Evolutionary conservation across 1,139 yeast species (phyloP).

Genomic region (Tardiomyces blankii): DNA sequence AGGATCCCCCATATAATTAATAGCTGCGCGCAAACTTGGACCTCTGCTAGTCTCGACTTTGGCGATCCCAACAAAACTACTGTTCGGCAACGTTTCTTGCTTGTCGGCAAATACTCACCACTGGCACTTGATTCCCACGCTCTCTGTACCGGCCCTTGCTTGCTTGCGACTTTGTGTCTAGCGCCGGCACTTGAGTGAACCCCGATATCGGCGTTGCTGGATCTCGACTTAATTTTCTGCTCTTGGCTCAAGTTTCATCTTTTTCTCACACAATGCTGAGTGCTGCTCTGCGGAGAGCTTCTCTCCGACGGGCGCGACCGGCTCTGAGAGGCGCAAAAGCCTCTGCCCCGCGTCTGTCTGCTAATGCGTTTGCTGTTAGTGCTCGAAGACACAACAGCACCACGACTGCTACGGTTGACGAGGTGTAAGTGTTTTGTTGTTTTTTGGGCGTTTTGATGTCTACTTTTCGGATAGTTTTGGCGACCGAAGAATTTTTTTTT

Average conservation of each 20-base stretch:
- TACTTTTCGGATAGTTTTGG: too few relatives aligned
- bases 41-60: too few relatives aligned
- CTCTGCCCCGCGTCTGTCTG: neutral
- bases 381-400: neutral
- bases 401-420: neutral
- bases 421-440: neutral
- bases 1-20: neutral
- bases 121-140: too few relatives aligned
- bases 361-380: slow-evolving; percentile 1
- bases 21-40: neutral
- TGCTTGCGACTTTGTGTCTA: neutral
- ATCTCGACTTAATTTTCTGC: neutral
- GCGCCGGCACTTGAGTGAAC: neutral
- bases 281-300: neutral
- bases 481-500: too few relatives aligned
- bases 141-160: too few relatives aligned
- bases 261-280: neutral
- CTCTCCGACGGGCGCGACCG: neutral
- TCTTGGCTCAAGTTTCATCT: neutral
- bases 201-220: neutral
- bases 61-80: too few relatives aligned
- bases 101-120: too few relatives aligned
- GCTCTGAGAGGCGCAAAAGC: neutral
- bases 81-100: too few relatives aligned
- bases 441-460: too few relatives aligned